These are phyloP conservation scores for Sherardia arvensis DNA, from an alignment of 257 asterid genomes.

Conservation along the genomic window DNA sequence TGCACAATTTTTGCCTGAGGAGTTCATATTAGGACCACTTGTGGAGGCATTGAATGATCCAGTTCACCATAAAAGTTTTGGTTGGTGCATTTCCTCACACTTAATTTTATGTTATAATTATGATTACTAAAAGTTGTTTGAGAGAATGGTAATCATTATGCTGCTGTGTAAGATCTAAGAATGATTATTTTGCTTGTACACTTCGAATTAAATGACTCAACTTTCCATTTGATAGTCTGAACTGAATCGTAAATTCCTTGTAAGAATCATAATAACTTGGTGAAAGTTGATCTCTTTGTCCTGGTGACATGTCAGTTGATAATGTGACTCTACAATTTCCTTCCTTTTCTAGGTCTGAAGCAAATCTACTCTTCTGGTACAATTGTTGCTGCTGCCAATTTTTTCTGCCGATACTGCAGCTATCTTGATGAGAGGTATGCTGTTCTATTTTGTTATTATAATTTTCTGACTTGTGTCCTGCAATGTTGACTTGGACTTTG, in stretches of 20 bases:
- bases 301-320: conserved; percentile 1
- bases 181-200: not conserved
- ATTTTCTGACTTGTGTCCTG: not conserved
- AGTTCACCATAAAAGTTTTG: conserved; percentile 86
- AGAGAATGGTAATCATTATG: not conserved
- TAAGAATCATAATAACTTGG: conserved; percentile 1
- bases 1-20: conserved; percentile 47
- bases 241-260: not conserved
- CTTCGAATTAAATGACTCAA: not conserved
- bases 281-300: not conserved
- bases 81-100: conserved; percentile 39
- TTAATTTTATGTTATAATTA: not conserved
- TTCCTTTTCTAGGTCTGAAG: conserved; percentile 50
- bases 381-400: conserved; percentile 58
- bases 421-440: conserved; percentile 56
- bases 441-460: not conserved
- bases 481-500: not conserved
- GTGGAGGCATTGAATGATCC: conserved; percentile 82
- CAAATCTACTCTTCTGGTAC: conserved; percentile 69
- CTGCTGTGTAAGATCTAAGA: not conserved
- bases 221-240: not conserved
- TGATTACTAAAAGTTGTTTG: not conserved
- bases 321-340: not conserved
- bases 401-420: conserved; percentile 50
- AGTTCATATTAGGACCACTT: conserved; percentile 74